Conservation (phyloP, 2,329 filamentous ascomycete genomes). For the Decorospora gaudefroyi region DNA sequence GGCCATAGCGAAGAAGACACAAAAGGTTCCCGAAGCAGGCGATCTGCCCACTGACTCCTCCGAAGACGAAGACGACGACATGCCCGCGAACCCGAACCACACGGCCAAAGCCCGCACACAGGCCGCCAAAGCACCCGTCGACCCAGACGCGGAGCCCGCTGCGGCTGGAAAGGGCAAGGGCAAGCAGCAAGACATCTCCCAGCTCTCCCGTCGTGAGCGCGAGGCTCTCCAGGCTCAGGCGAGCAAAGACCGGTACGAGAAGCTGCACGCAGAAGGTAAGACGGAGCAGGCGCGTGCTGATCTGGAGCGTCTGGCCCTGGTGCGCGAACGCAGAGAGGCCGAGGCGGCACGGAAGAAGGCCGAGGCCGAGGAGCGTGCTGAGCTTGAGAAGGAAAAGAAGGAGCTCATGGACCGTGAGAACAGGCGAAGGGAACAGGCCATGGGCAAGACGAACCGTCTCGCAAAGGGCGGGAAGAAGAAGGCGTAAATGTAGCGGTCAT, state of each 20-base stretch:
- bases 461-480: slow-evolving; percentile 49
- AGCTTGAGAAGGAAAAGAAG: slow-evolving; percentile 61
- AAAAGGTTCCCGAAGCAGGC: slow-evolving; percentile 74
- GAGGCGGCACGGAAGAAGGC: slow-evolving; percentile 83
- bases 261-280: slow-evolving; percentile 91
- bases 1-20: slow-evolving; percentile 76
- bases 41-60: slow-evolving; percentile 78
- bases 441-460: slow-evolving; percentile 53
- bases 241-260: slow-evolving; percentile 87
- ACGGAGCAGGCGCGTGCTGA: slow-evolving; percentile 94
- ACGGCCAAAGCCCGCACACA: slow-evolving; percentile 69
- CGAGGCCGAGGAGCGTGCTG: slow-evolving; percentile 56
- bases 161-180: slow-evolving; percentile 58
- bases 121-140: slow-evolving; percentile 59
- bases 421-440: slow-evolving; percentile 54
- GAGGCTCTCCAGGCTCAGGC: slow-evolving; percentile 85
- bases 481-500: slow-evolving; percentile 3
- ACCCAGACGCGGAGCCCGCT: slow-evolving; percentile 55
- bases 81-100: slow-evolving; percentile 92
- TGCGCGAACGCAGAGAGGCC: slow-evolving; percentile 82
- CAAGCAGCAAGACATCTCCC: slow-evolving; percentile 58
- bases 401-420: slow-evolving; percentile 55
- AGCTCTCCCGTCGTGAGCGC: slow-evolving; percentile 69
- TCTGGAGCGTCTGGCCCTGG: slow-evolving; percentile 77
- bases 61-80: slow-evolving; percentile 64